These are phyloP conservation scores for Breynia disticha DNA, from an alignment of 441 rosid species.

Conservation along the genomic window DNA sequence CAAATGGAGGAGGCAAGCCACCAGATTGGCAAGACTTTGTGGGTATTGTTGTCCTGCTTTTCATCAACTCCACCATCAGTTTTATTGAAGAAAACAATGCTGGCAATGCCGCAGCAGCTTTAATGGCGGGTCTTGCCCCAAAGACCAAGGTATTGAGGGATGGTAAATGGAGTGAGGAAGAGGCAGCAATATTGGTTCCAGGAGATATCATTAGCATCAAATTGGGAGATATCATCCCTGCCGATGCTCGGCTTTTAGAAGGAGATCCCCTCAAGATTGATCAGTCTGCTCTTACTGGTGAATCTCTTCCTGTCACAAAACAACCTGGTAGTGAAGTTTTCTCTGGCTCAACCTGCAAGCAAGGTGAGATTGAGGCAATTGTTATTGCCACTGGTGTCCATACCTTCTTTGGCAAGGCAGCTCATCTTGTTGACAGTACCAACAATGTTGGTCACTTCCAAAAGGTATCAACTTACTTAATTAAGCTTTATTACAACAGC, in stretches of 20 bases:
- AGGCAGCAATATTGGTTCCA: conserved; percentile 76
- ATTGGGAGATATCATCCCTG: conserved; percentile 84
- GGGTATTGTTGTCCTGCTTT: conserved; percentile 60
- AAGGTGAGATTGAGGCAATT: conserved; percentile 90
- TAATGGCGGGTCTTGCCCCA: conserved; percentile 97
- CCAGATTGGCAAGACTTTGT: conserved; percentile 90
- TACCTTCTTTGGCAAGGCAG: conserved; percentile 97
- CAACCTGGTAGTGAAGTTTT: conserved; percentile 57
- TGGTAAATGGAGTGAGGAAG: conserved; percentile 79
- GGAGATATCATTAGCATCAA: conserved; percentile 88
- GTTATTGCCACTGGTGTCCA: conserved; percentile 91
- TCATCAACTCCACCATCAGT: conserved; percentile 86
- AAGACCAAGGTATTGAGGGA: conserved; percentile 84
- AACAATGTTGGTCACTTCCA: conserved; percentile 93
- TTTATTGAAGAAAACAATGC: conserved; percentile 91
- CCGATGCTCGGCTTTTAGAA: conserved; percentile 85
- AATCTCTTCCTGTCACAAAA: conserved; percentile 74
- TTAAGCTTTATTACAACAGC: no score
- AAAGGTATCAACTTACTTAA: no score
- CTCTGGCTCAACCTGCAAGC: conserved; percentile 92
- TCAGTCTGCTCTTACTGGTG: conserved; percentile 87
- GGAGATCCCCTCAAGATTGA: conserved; percentile 93
- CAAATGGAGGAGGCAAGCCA: conserved; percentile 86
- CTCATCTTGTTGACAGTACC: conserved; percentile 90
- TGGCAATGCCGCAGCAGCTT: conserved; percentile 90